Evolutionary conservation across 2,329 filamentous ascomycete genomes (phyloP).

Genomic region (Rutstroemia sp.): DNA sequence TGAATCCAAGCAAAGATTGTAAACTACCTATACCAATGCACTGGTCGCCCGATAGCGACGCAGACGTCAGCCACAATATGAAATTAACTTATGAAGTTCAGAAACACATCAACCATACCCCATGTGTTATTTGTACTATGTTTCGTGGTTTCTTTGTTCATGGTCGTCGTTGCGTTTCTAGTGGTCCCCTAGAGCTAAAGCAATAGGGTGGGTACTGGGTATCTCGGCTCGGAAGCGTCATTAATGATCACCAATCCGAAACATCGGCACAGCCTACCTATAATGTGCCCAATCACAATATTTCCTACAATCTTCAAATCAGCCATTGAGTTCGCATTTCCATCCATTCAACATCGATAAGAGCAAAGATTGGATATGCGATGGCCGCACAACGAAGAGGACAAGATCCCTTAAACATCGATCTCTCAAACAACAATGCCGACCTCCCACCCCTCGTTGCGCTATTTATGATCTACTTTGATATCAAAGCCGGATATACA

Average conservation of each 20-base stretch:
- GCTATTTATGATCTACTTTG: slow-evolving; percentile 84
- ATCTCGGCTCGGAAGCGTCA: background rate
- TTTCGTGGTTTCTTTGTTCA: too few species aligned
- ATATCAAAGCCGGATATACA: slow-evolving; percentile 86
- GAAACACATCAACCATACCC: too few species aligned
- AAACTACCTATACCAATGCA: too few species aligned
- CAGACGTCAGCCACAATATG: too few species aligned
- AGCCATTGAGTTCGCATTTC: background rate
- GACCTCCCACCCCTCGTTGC: slow-evolving; percentile 61
- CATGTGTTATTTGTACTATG: too few species aligned
- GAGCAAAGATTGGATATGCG: slow-evolving; percentile 4
- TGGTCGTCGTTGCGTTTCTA: too few species aligned
- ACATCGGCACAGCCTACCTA: background rate
- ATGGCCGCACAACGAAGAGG: slow-evolving; percentile 29
- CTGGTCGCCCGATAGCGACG: too few species aligned
- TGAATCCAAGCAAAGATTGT: too few species aligned
- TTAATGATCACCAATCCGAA: background rate
- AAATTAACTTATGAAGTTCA: too few species aligned
- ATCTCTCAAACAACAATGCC: slow-evolving; percentile 28
- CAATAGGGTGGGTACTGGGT: too few species aligned
- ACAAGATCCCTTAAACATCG: slow-evolving; percentile 27
- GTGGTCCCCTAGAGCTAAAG: too few species aligned
- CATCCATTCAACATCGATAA: background rate
- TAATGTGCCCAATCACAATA: background rate
- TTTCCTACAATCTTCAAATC: background rate